A percentile compares a stretch with the other conserved stretches of the same genome.
Conservation (phyloP, 108 stramenopile species). For the Parmales sp. region DNA sequence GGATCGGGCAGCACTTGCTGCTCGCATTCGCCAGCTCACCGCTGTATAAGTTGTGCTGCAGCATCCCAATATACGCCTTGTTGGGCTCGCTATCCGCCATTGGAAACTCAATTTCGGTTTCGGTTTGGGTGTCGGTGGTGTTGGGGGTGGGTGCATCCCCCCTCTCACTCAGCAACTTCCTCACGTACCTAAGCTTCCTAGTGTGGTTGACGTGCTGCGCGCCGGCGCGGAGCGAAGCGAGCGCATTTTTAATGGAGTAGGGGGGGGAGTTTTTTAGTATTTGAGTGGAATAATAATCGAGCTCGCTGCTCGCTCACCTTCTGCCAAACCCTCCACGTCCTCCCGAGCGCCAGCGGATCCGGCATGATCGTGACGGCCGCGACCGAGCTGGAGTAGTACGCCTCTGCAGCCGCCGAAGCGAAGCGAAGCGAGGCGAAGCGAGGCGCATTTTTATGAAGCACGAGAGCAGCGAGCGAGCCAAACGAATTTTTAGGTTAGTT, state of each 20-base stretch:
- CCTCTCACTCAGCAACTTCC: background rate
- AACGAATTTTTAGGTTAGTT: too few relatives aligned
- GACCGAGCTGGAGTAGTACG: constrained; percentile 44
- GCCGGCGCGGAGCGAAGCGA: too few relatives aligned
- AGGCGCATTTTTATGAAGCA: too few relatives aligned
- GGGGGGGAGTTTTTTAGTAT: too few relatives aligned
- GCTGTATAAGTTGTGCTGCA: constrained; percentile 66
- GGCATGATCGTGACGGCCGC: constrained; percentile 76
- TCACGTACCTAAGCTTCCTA: background rate
- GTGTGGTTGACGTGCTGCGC: too few relatives aligned
- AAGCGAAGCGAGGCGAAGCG: too few relatives aligned
- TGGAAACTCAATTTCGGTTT: background rate
- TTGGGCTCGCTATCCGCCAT: background rate
- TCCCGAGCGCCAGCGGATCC: constrained; percentile 46
- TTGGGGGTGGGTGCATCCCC: background rate
- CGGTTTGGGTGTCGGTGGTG: background rate
- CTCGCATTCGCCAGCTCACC: constrained; percentile 74
- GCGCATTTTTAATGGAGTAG: too few relatives aligned
- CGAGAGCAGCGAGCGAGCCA: too few relatives aligned
- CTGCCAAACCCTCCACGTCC: constrained; percentile 78
- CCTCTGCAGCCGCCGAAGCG: too few relatives aligned
- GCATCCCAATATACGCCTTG: constrained; percentile 10
- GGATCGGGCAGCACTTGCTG: constrained; percentile 64
- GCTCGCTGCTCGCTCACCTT: too few relatives aligned
- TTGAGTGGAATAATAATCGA: too few relatives aligned